Evolutionary conservation across 2,329 filamentous ascomycete genomes (phyloP), one percentile per base, ranked within the genome.

Genomic region (Penicillium sp.): DNA sequence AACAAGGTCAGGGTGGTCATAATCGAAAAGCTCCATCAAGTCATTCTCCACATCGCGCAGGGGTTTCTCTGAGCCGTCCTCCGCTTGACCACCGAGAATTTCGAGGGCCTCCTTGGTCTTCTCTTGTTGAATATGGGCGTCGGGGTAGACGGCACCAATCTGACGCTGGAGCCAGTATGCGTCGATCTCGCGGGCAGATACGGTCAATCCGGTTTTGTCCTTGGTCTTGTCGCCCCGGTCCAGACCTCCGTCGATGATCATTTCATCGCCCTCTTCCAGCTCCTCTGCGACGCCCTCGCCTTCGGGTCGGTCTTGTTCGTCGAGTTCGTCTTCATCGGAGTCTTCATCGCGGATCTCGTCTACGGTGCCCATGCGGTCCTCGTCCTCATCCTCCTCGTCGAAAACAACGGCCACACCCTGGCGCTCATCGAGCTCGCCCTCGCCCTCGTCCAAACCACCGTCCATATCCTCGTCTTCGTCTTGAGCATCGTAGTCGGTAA

Each of bases 381-480:
- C 93, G 52, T 91, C 94, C 59, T 91, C 88, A 45, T 97, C 93
- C 53, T 93, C 90, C 63, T 96, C 92, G 65, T 97, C 94, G 74
- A 99, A 99, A 43, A 97, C 93, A 49, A 99, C 95, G 38, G 96
- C 95, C 49, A 99, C 95, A 83, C 95, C 95, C 76, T 99, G 93
- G 53, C 92, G 89, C 70, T 97, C 93, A 71, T 97, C 95, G 53
- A 97, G 86, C 74, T 97, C 93, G 33, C 86, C 84, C 28, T 80
- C 89, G 49, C 89, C 87, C 58, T 85, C 91, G 25, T 82, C 84
- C 30, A 87, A 84, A 60, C 86, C 89, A 70, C 89, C 88, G 33
- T 86, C 89, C 82, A 92, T 91, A 60, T 93, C 89, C 67, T 97
- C 94, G 65, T 98, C 93, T 35, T 97, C 95, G 66, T 98, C 94